Evolutionary conservation across 2,329 filamentous ascomycete species (phyloP), one percentile per base, ranked within the genome.

Genomic region (Sarocladium kiliense): DNA sequence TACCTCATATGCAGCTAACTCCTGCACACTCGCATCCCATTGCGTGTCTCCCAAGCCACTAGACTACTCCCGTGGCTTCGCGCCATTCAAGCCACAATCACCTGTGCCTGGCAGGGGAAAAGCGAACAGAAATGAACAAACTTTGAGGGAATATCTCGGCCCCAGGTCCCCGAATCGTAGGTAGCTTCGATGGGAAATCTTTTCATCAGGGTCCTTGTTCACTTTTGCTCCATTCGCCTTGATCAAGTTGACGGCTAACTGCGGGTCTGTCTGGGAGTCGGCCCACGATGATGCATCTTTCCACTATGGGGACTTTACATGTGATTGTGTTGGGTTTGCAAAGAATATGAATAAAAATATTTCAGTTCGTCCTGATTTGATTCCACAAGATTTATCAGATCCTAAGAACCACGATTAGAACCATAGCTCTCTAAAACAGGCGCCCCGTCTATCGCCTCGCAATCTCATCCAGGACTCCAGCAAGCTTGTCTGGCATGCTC

Each of bases 401-500:
- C n/a, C n/a, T n/a, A n/a, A n/a, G n/a, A n/a, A n/a, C n/a, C n/a
- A n/a, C n/a, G n/a, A n/a, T n/a, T n/a, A n/a, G n/a, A n/a, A n/a
- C n/a, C n/a, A n/a, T n/a, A n/a, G n/a, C n/a, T n/a, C n/a, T n/a
- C n/a, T n/a, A n/a, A n/a, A n/a, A n/a, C n/a, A n/a, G n/a, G n/a
- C n/a, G n/a, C n/a, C n/a, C 16, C 41, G 41, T 12, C 27, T 23
- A 51, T 36, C 47, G 11, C 47, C 19, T 51, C 30, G 47, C 47
- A 51, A 51, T 51, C 47, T 32, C 47, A 36, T 34, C 47, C 9
- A 51, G n/a, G n/a, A 36, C 47, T n/a, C 3, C 47, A 16, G 47
- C 47, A 19, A 51, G 47, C 30, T 51, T 51, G 16, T 36, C 47
- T 12, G 47, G 47, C 47, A 36, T 36, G 47, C 47, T 51, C 47